phyloP scores from a whole-genome alignment of 2,329 filamentous ascomycete species.

The Aspergillus jensenii region DNA sequence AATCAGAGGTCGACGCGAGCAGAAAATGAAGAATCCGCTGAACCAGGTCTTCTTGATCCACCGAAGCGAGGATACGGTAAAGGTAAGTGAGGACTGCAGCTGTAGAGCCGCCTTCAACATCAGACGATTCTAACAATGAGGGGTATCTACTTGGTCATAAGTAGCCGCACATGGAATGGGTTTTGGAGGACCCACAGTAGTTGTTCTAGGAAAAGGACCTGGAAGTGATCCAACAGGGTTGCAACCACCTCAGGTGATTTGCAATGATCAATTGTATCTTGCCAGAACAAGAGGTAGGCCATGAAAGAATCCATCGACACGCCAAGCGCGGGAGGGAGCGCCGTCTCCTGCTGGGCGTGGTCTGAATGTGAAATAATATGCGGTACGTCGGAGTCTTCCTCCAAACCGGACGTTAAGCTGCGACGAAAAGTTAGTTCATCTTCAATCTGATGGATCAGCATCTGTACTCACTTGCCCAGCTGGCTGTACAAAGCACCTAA shows the following conservation, averaged over 20 bases:
- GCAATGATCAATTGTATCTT: constrained; percentile 96
- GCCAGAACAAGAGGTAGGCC: constrained; percentile 95
- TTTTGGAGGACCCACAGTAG: constrained; percentile 63
- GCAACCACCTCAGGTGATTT: constrained; percentile 87
- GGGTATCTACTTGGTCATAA: constrained; percentile 66
- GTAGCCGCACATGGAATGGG: neutral
- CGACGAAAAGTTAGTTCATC: neutral
- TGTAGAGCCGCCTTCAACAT: constrained; percentile 93
- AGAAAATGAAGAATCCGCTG: constrained; percentile 92
- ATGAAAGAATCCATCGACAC: constrained; percentile 90
- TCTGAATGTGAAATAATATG: constrained; percentile 87
- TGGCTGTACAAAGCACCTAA: constrained; percentile 76
- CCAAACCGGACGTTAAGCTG: constrained; percentile 76
- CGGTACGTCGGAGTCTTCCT: constrained; percentile 64
- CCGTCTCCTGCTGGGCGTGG: constrained; percentile 72
- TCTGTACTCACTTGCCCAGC: constrained; percentile 54
- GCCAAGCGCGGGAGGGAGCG: constrained; percentile 75
- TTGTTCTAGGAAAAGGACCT: constrained; percentile 93
- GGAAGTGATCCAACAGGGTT: constrained; percentile 92
- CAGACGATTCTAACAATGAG: constrained; percentile 91
- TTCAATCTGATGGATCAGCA: neutral
- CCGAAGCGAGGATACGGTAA: constrained; percentile 81
- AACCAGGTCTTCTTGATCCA: constrained; percentile 92
- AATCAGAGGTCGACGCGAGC: constrained; percentile 65
- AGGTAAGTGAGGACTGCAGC: constrained; percentile 94